Evolutionary conservation across 139 green algal species (phyloP).

Genomic region (Prasinococcaceae sp.): DNA sequence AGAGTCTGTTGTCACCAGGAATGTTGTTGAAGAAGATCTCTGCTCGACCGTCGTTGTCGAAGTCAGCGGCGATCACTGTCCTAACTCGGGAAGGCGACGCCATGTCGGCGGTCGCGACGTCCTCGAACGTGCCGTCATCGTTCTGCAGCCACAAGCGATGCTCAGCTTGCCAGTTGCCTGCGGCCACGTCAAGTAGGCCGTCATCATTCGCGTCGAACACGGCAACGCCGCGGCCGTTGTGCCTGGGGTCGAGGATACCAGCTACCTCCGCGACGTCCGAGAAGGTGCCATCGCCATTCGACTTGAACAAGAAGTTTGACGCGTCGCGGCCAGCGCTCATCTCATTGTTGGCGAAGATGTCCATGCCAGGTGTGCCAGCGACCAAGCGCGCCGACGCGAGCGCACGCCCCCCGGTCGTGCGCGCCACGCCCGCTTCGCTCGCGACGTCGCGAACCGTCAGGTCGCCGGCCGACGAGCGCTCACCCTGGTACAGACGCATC

Average conservation of each 20-base stretch:
- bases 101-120: not conserved
- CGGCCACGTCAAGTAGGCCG: constrained; percentile 2
- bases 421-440: not conserved
- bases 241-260: not conserved
- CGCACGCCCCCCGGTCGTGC: not conserved
- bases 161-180: constrained; percentile 17
- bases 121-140: constrained; percentile 4
- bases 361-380: not conserved
- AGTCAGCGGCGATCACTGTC: constrained; percentile 23
- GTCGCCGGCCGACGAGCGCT: not conserved
- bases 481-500: constrained; percentile 9
- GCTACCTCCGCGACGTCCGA: not conserved
- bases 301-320: constrained; percentile 19
- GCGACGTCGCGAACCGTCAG: constrained; percentile 4
- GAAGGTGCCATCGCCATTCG: not conserved
- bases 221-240: constrained; percentile 7
- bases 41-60: constrained; percentile 21
- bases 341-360: constrained; percentile 21
- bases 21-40: constrained; percentile 28
- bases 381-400: not conserved
- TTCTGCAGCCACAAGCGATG: constrained; percentile 10
- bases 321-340: not conserved
- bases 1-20: not conserved
- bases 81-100: not conserved
- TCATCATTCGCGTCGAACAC: constrained; percentile 6